Percentiles rank a stretch among this genome's conserved stretches.
phyloP scores from a whole-genome alignment of 306 rosid genomes.

The Cucumis sativus region DNA sequence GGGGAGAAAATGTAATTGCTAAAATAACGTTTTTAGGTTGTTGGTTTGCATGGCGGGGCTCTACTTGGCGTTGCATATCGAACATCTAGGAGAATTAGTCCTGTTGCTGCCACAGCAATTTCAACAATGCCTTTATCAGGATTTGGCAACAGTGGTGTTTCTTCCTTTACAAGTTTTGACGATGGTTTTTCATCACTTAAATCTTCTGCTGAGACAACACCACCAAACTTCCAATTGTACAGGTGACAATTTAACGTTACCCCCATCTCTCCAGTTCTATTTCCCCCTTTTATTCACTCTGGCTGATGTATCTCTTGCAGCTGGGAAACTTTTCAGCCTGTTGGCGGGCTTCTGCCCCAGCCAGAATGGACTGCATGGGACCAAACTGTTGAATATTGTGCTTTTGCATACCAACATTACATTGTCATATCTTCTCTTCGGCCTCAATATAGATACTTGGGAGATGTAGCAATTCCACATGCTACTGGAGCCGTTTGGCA shows the following conservation, averaged over 20 bases:
- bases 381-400: constrained; percentile 92
- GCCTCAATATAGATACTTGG: constrained; percentile 91
- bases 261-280: background rate
- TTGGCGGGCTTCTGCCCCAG: constrained; percentile 94
- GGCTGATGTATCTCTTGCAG: constrained; percentile 21
- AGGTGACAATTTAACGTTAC: constrained; percentile 33
- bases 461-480: constrained; percentile 88
- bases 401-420: constrained; percentile 87
- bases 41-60: constrained; percentile 98
- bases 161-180: constrained; percentile 80
- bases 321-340: constrained; percentile 98
- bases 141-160: constrained; percentile 71
- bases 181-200: constrained; percentile 70
- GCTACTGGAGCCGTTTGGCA: constrained; percentile 98
- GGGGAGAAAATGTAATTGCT: constrained; percentile 14
- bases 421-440: constrained; percentile 92
- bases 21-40: constrained; percentile 41
- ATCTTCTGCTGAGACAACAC: constrained; percentile 67
- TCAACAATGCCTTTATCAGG: constrained; percentile 99
- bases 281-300: background rate
- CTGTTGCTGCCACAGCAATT: constrained; percentile 91
- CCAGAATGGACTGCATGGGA: constrained; percentile 99
- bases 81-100: constrained; percentile 84
- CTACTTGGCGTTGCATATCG: constrained; percentile 96
- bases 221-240: constrained; percentile 88